A percentile compares a stretch with the other conserved stretches of the same genome.
These are phyloP conservation scores for Phialemoniopsis sp. DNA, from an alignment of 2,329 filamentous ascomycete species.

Conservation along the genomic window DNA sequence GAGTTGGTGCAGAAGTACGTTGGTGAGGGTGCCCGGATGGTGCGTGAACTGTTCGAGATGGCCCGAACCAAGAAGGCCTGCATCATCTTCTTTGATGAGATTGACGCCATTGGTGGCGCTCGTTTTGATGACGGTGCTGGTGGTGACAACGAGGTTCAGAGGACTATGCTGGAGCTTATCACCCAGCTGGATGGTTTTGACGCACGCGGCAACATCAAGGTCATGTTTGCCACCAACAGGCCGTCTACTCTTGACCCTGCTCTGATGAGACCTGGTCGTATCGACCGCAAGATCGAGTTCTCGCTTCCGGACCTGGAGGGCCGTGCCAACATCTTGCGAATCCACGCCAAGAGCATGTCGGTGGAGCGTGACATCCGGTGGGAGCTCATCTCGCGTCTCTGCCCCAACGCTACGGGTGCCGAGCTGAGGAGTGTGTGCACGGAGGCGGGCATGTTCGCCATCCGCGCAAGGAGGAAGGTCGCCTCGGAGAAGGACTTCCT, in stretches of 20 bases:
- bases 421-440: slow-evolving; percentile 96
- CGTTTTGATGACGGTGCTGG: slow-evolving; percentile 97
- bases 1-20: slow-evolving; percentile 99
- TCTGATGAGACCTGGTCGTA: slow-evolving; percentile 92
- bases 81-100: slow-evolving; percentile 99
- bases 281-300: slow-evolving; percentile 99
- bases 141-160: slow-evolving; percentile 94
- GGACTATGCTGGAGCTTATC: slow-evolving; percentile 96
- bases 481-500: slow-evolving; percentile 99
- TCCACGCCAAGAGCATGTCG: slow-evolving; percentile 99
- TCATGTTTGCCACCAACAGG: slow-evolving; percentile 99
- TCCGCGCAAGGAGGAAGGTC: slow-evolving; percentile 90
- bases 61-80: slow-evolving; percentile 98
- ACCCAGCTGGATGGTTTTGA: slow-evolving; percentile 99
- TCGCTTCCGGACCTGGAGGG: slow-evolving; percentile 95
- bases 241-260: slow-evolving; percentile 97
- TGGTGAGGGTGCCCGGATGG: slow-evolving; percentile 96
- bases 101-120: slow-evolving; percentile 98
- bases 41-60: slow-evolving; percentile 98
- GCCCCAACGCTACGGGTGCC: slow-evolving; percentile 94
- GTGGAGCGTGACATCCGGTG: slow-evolving; percentile 98
- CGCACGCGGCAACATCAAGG: slow-evolving; percentile 97
- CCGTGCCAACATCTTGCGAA: slow-evolving; percentile 93
- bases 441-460: slow-evolving; percentile 98
- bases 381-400: slow-evolving; percentile 96